A percentile compares a stretch with the other conserved stretches of the same genome.
Evolutionary conservation across 2,329 filamentous ascomycete genomes (phyloP).

Genomic region (Pyrenochaeta sp.): DNA sequence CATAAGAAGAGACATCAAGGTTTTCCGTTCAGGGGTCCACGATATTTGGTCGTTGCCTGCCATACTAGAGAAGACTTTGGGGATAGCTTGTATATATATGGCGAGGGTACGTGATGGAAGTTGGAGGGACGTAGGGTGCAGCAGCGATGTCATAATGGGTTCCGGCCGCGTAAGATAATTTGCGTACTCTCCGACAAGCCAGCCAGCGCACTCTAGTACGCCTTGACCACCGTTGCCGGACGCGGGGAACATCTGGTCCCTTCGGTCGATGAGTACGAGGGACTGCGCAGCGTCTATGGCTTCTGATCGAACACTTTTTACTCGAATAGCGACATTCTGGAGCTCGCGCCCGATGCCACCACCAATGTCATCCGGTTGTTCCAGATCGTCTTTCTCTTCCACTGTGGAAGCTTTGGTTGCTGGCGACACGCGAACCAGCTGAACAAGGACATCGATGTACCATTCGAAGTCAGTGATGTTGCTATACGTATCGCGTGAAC

Average conservation of each 20-base stretch:
- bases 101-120: constrained; percentile 73
- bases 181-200: constrained; percentile 90
- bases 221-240: constrained; percentile 63
- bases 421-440: constrained; percentile 76
- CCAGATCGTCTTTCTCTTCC: constrained; percentile 39
- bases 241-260: constrained; percentile 64
- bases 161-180: constrained; percentile 74
- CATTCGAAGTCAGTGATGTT: constrained; percentile 93
- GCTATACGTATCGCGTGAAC: constrained; percentile 85
- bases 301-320: constrained; percentile 80
- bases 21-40: constrained; percentile 79
- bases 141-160: constrained; percentile 74
- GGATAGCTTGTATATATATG: constrained; percentile 81
- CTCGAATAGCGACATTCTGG: constrained; percentile 89
- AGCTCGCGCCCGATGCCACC: constrained; percentile 83
- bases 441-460: constrained; percentile 91
- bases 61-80: constrained; percentile 82
- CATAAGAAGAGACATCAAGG: constrained; percentile 78
- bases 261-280: constrained; percentile 70
- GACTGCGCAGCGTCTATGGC: constrained; percentile 84
- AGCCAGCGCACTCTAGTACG: constrained; percentile 78
- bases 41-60: constrained; percentile 69
- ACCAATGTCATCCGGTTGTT: constrained; percentile 59
- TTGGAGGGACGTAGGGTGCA: constrained; percentile 70
- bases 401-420: constrained; percentile 51